Evolutionary conservation across 2,329 filamentous ascomycete genomes (phyloP), one percentile per base, ranked within the genome.

Genomic region (Mollisiaceae sp.): DNA sequence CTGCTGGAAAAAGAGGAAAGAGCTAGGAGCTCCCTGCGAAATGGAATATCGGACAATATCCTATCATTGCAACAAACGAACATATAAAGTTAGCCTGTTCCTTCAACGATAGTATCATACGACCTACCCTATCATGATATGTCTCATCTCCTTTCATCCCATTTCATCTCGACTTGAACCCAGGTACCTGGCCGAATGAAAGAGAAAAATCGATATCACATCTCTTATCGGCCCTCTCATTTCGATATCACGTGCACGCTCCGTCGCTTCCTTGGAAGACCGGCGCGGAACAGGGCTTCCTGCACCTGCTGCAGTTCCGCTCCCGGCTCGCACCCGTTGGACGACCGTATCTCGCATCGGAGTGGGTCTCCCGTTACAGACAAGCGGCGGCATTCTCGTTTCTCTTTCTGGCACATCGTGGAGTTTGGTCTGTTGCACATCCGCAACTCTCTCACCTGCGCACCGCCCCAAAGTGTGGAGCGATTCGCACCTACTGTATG

Each of bases 271-370:
- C n/a, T 18, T 11, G n/a, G 12, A 22, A 9, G 22, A 2, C n/a
- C 45, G 20, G 45, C 8, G 43, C 45, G 45, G 45, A 50, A 50
- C 45, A 11, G 22, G 12, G n/a, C 45, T 11, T 8, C 45, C n/a
- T 50, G 45, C 45, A 50, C 22, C 45, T 20, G 45, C 45, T 11
- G 45, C 45, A 50, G n/a, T 27, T 50, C 45, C n/a, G 45, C 45
- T 27, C 45, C 20, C 8, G 22, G 27, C 6, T 32, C 27, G 27
- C 22, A 12, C 15, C 41, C 41, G 41, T 43, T 43, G 41, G n/a
- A 43, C 8, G 15, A 50, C 27, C 27, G 27, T 32, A 32, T 32
- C 27, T 32, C 27, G 22, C n/a, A 27, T 50, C 45, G 45, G 20
- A 24, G 22, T 27, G 22, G 45, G 45, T n/a, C 22, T 50, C 45